Percentiles rank a stretch among this genome's conserved stretches.
These are phyloP conservation scores for Brasenia schreberi DNA, from an alignment of 164 flowering plant genomes.

Conservation along the genomic window DNA sequence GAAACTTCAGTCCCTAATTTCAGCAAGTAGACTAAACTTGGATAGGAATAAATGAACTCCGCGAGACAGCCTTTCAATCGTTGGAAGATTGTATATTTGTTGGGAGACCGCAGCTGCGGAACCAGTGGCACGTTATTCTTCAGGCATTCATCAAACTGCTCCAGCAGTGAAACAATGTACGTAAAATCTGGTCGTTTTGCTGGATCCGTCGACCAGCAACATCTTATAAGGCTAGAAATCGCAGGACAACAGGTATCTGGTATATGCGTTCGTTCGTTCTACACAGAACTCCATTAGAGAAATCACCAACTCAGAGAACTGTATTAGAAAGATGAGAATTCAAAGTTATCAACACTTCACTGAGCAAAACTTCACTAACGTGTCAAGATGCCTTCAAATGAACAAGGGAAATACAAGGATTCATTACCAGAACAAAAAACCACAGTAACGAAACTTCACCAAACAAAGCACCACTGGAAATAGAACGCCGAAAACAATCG, in stretches of 20 bases:
- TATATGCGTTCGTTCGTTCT: constrained; percentile 83
- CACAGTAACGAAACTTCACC: no score
- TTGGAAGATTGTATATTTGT: constrained; percentile 27
- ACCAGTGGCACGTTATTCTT: constrained; percentile 73
- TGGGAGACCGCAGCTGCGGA: constrained; percentile 35
- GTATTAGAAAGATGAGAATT: not conserved
- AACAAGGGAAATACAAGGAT: no score
- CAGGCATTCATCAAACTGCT: constrained; percentile 68
- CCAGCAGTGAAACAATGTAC: constrained; percentile 53
- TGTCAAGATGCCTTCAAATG: no score
- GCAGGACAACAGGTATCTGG: constrained; percentile 84
- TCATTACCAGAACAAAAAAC: no score
- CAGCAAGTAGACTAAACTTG: constrained; percentile 20
- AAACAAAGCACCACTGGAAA: no score
- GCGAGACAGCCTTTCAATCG: constrained; percentile 56
- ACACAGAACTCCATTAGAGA: constrained; percentile 10
- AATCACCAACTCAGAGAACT: not conserved
- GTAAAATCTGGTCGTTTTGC: constrained; percentile 85
- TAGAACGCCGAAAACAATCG: no score
- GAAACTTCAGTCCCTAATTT: no score
- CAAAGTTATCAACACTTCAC: no score
- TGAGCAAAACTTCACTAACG: no score
- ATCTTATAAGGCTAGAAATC: constrained; percentile 72
- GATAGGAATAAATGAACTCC: constrained; percentile 58
- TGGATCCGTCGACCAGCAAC: constrained; percentile 88